Conservation (phyloP, 345 rosid species). For the Citrus medica region DNA sequence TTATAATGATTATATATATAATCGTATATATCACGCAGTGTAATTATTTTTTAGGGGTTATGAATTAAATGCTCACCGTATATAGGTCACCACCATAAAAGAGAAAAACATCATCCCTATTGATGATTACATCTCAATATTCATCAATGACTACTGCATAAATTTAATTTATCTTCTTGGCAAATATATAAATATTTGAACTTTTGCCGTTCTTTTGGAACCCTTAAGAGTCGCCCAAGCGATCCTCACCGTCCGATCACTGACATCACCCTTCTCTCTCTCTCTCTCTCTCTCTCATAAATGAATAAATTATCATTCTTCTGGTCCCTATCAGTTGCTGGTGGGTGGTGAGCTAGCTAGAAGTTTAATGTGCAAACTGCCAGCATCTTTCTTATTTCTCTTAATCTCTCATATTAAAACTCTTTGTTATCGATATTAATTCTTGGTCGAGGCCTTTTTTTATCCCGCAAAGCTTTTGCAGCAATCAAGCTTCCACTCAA, state of each 20-base stretch:
- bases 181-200: background rate
- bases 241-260: conserved; percentile 26
- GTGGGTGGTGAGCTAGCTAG: conserved; percentile 40
- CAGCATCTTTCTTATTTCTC: conserved; percentile 23
- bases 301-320: conserved; percentile 24
- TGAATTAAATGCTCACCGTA: background rate
- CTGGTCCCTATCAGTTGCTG: conserved; percentile 68
- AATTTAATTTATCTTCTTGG: background rate
- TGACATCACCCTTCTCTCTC: conserved; percentile 7
- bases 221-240: conserved; percentile 9
- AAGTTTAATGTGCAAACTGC: conserved; percentile 17
- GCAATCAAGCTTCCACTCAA: conserved; percentile 61
- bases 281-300: too few relatives aligned
- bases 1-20: background rate
- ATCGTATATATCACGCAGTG: conserved; percentile 34
- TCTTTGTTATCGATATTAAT: conserved; percentile 22
- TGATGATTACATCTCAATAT: background rate
- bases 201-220: background rate
- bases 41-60: background rate
- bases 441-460: conserved; percentile 36
- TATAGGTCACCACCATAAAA: conserved; percentile 3
- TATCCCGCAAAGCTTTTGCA: conserved; percentile 56
- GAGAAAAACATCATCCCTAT: conserved; percentile 3
- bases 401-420: conserved; percentile 2
- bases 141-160: background rate